A percentile compares a stretch with the other conserved stretches of the same genome.
These are phyloP conservation scores for Claviceps spartinae DNA, from an alignment of 2,329 filamentous ascomycete genomes.

Conservation along the genomic window DNA sequence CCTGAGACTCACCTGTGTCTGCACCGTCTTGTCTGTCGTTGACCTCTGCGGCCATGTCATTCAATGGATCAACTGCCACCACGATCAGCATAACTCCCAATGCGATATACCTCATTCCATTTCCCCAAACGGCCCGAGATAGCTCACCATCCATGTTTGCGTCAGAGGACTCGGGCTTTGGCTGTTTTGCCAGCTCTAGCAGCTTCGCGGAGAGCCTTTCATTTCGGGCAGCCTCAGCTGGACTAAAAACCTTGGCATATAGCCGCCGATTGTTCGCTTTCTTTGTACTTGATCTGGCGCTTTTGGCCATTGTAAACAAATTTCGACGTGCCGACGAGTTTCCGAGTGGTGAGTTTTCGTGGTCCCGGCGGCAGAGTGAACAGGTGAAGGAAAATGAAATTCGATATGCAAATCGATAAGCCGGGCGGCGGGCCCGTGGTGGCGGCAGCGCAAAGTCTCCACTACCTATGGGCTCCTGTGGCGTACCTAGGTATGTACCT, in stretches of 20 bases:
- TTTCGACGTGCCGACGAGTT: neutral
- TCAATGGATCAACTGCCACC: conserved; percentile 10
- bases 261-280: conserved; percentile 77
- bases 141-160: conserved; percentile 32
- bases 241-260: conserved; percentile 71
- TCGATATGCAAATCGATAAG: neutral
- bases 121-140: conserved; percentile 1
- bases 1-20: conserved; percentile 9
- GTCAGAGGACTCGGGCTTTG: conserved; percentile 48
- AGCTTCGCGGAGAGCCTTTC: conserved; percentile 79
- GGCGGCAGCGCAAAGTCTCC: too few relatives aligned
- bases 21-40: conserved; percentile 18
- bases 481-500: neutral
- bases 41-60: conserved; percentile 15
- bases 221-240: conserved; percentile 63
- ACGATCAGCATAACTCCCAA: neutral
- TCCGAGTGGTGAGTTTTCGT: neutral
- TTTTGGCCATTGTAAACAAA: conserved; percentile 63
- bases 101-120: neutral
- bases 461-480: neutral
- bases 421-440: neutral
- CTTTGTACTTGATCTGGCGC: conserved; percentile 60
- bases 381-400: neutral
- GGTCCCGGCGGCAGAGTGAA: neutral
- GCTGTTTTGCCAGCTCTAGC: conserved; percentile 63